Evolutionary conservation across 768 basidiomycete genomes (phyloP).

Genomic region (Scleroderma citrinum): DNA sequence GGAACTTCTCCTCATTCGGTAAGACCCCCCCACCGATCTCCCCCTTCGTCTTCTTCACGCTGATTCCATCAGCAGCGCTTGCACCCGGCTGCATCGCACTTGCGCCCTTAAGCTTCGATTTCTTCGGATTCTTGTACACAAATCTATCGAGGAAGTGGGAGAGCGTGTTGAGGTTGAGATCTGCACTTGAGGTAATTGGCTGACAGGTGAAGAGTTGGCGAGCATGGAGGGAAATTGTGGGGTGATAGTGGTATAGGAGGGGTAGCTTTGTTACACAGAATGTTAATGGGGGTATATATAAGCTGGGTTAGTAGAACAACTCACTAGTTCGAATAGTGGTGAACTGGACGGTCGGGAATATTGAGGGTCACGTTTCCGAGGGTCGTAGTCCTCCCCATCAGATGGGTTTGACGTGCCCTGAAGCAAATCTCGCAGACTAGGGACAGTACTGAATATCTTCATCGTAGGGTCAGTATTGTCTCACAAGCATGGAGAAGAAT

Average conservation of each 20-base stretch:
- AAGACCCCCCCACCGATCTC: slow-evolving; percentile 41
- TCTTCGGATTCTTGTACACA: slow-evolving; percentile 95
- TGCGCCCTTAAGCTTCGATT: slow-evolving; percentile 60
- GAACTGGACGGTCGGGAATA: slow-evolving; percentile 75
- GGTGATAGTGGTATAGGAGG: slow-evolving; percentile 84
- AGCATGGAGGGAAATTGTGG: slow-evolving; percentile 81
- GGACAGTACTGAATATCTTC: slow-evolving; percentile 47
- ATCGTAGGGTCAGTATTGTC: not conserved
- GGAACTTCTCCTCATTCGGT: slow-evolving; percentile 74
- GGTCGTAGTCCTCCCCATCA: slow-evolving; percentile 57
- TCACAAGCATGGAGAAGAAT: not conserved
- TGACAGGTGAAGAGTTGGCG: slow-evolving; percentile 69
- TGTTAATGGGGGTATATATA: not conserved
- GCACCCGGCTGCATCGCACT: slow-evolving; percentile 96
- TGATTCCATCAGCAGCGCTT: slow-evolving; percentile 49
- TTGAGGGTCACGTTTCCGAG: slow-evolving; percentile 84
- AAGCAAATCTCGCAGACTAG: slow-evolving; percentile 43
- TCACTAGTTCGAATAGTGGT: slow-evolving; percentile 87
- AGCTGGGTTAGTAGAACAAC: slow-evolving; percentile 19
- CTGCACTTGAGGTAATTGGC: slow-evolving; percentile 75
- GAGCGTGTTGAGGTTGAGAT: slow-evolving; percentile 89
- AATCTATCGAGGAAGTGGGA: slow-evolving; percentile 96
- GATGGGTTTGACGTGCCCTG: slow-evolving; percentile 26
- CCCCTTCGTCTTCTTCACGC: slow-evolving; percentile 68
- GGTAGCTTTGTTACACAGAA: slow-evolving; percentile 46